Percentiles rank a stretch among this genome's conserved stretches.
phyloP scores from a whole-genome alignment of 495 filamentous ascomycete genomes.

The Cudoniella acicularis region DNA sequence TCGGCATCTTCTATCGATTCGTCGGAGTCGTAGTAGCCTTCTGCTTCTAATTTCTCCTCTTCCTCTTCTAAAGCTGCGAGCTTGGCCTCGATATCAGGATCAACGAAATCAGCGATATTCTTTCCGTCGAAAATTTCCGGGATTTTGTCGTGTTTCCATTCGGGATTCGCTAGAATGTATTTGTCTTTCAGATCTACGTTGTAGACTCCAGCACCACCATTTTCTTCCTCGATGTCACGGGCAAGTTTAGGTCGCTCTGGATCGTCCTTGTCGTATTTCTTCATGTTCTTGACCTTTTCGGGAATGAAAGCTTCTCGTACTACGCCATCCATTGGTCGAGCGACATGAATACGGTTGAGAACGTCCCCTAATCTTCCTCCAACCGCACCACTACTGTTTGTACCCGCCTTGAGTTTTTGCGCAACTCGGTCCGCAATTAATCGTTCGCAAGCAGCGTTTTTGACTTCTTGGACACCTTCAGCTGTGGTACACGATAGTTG shows the following conservation, averaged over 20 bases:
- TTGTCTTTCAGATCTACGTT: conserved; percentile 85
- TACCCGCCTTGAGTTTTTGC: conserved; percentile 90
- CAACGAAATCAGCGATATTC: conserved; percentile 95
- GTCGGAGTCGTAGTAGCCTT: conserved; percentile 58
- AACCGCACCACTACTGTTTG: conserved; percentile 64
- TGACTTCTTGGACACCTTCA: conserved; percentile 89
- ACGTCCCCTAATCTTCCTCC: conserved; percentile 82
- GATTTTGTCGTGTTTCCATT: conserved; percentile 95
- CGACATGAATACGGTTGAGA: conserved; percentile 91
- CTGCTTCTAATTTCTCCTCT: conserved; percentile 82
- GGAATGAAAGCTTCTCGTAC: conserved; percentile 83
- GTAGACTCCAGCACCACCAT: conserved; percentile 93
- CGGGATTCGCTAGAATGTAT: conserved; percentile 76
- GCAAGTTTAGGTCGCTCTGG: conserved; percentile 74
- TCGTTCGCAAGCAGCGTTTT: conserved; percentile 90
- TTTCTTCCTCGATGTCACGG: conserved; percentile 85
- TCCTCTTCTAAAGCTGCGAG: conserved; percentile 89
- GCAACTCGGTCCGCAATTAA: conserved; percentile 88
- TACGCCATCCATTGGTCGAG: conserved; percentile 78
- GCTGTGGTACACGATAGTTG: conserved; percentile 91
- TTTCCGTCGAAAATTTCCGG: conserved; percentile 90
- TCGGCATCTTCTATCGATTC: conserved; percentile 74
- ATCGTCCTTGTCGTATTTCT: conserved; percentile 87
- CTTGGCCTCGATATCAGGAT: conserved; percentile 92
- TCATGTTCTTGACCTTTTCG: conserved; percentile 70